Evolutionary conservation across 352 stramenopile genomes (phyloP).

Genomic region (Nothophytophthora sp.): DNA sequence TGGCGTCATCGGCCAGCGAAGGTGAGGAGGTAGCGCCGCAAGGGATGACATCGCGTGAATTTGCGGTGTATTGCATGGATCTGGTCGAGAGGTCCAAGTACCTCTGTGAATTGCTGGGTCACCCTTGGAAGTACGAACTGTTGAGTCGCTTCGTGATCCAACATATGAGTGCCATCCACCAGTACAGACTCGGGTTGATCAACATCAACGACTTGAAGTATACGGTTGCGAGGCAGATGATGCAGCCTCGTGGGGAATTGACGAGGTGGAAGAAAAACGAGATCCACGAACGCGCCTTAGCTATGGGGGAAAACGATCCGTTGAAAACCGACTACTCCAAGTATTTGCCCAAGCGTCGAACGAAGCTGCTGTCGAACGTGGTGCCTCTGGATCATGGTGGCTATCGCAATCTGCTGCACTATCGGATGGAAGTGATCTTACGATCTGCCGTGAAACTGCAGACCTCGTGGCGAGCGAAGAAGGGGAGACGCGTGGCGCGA

Average conservation of each 20-base stretch:
- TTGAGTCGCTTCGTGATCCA: conserved; percentile 86
- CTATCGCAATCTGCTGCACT: conserved; percentile 86
- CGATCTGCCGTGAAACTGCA: conserved; percentile 84
- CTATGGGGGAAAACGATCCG: conserved; percentile 91
- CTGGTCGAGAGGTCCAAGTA: conserved; percentile 68
- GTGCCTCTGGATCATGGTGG: conserved; percentile 88
- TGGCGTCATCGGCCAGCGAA: conserved; percentile 12
- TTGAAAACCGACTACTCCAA: conserved; percentile 93
- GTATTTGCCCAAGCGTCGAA: conserved; percentile 77
- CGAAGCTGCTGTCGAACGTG: conserved; percentile 81
- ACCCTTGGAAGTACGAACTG: conserved; percentile 77
- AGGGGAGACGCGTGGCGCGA: conserved; percentile 70
- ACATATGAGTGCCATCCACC: conserved; percentile 82
- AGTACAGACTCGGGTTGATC: conserved; percentile 88
- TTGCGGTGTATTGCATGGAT: conserved; percentile 59
- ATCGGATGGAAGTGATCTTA: conserved; percentile 67
- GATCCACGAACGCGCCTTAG: conserved; percentile 88
- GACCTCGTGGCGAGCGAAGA: conserved; percentile 74
- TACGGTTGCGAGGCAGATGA: conserved; percentile 51
- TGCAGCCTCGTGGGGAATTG: conserved; percentile 53
- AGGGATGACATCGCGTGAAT: conserved; percentile 84
- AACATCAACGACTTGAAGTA: conserved; percentile 91
- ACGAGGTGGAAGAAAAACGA: conserved; percentile 64
- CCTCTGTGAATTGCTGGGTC: conserved; percentile 56
- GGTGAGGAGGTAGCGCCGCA: not conserved